Base-by-base conservation (phyloP, 2,329 filamentous ascomycete genomes). In the Cladosporium oxysporum region DNA sequence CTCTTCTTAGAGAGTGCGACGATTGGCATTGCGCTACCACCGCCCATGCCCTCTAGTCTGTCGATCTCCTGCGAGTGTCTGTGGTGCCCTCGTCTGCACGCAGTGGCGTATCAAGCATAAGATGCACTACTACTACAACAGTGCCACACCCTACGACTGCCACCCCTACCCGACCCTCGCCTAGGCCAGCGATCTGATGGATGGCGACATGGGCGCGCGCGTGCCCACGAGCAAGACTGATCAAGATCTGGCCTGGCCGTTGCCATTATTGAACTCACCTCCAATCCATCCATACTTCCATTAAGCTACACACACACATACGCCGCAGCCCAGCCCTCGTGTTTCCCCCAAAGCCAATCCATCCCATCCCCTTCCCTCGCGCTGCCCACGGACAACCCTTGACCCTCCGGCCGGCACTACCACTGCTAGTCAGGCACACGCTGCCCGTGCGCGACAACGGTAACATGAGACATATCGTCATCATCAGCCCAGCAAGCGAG, bases 401-500 rank as follows among this genome's bases (percentile, higher is more conserved):
- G 41, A 21, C n/a, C 41, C 7, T 47, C 41, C 41, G 41, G 41
- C 41, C 41, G 41, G 41, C 41, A 47, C 41, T 47, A 47, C 26
- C 29, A n/a, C 52, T 49, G 58, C 58, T 61, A 61, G 58, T 49
- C 58, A 61, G 58, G 58, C 41, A 61, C 58, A 33, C 58, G 58
- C 41, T 50, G 58, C 58, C 58, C 41, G 58, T 61, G 58, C 58
- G 26, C 58, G 4, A 28, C 58, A 61, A 61, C 58, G 58, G 58
- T 61, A 49, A 49, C 58, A 61, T 61, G 58, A 61, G 58, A 61
- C 58, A 55, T 55, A 61, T 61, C 58, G 58, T 61, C 58, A 61
- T 61, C 58, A 58, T 58, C 31, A 58, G 55, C 55, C 33, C 31
- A 33, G n/a, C 55, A 61, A 49, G 58, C 37, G 37, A 49, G 58